A percentile compares a stretch with the other conserved stretches of the same genome.
These are phyloP conservation scores for Epichloe elymi DNA, from an alignment of 2,329 filamentous ascomycete species.

Conservation along the genomic window DNA sequence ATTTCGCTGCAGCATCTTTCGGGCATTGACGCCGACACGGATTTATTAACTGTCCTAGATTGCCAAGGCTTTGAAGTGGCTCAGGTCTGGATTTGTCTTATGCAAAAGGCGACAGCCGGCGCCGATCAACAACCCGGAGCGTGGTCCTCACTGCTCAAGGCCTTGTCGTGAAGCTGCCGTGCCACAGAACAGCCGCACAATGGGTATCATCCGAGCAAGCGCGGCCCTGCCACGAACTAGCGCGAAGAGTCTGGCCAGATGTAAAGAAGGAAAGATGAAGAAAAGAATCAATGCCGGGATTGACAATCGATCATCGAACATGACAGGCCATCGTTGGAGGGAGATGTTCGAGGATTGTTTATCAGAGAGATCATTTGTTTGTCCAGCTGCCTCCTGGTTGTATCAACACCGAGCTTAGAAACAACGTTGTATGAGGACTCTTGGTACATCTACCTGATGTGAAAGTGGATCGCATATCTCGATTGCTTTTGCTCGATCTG, in stretches of 20 bases:
- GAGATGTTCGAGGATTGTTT: neutral
- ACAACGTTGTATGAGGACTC: neutral
- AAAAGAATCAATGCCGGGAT: neutral
- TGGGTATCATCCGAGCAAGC: neutral
- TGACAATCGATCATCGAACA: neutral
- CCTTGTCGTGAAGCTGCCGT: neutral
- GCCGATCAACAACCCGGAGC: constrained; percentile 3
- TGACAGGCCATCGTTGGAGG: neutral
- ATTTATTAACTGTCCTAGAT: neutral
- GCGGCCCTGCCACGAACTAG: too few species aligned
- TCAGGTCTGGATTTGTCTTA: neutral
- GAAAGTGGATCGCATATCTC: neutral
- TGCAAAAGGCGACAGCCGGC: neutral
- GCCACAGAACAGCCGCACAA: neutral
- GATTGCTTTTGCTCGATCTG: neutral
- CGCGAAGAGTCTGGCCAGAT: neutral
- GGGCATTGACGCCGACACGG: neutral
- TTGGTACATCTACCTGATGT: neutral
- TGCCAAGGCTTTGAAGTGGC: neutral
- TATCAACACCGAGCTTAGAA: neutral
- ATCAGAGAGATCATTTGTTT: neutral
- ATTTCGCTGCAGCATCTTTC: constrained; percentile 1
- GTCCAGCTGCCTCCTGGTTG: neutral
- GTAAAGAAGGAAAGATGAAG: neutral
- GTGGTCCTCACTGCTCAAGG: neutral